Evolutionary conservation across 1,139 yeast genomes (phyloP).

Genomic region (Geotrichum restrictum): DNA sequence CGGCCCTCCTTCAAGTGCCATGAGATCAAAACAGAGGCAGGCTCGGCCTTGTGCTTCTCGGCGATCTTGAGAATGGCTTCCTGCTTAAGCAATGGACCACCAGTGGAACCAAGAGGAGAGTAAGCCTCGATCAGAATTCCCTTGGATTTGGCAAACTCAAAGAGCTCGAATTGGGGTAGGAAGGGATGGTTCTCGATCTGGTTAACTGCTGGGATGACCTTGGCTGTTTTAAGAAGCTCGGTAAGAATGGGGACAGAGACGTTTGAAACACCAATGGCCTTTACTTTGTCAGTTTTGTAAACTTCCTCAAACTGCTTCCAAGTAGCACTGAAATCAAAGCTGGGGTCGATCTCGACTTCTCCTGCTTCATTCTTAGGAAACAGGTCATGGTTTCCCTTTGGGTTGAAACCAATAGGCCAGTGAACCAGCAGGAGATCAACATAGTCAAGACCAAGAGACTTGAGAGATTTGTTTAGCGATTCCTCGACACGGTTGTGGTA

Average conservation of each 20-base stretch:
- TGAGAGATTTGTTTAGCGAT: conserved; percentile 60
- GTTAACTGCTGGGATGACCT: conserved; percentile 61
- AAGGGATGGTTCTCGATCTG: conserved; percentile 76
- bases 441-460: conserved; percentile 68
- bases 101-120: conserved; percentile 72
- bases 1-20: conserved; percentile 72
- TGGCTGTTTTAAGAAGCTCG: conserved; percentile 51
- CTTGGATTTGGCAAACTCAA: conserved; percentile 51
- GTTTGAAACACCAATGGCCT: conserved; percentile 78
- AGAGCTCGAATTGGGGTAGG: conserved; percentile 64
- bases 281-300: conserved; percentile 53
- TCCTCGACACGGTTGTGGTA: conserved; percentile 58
- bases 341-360: conserved; percentile 43
- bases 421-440: conserved; percentile 81
- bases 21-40: conserved; percentile 62
- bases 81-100: conserved; percentile 59
- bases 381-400: conserved; percentile 42
- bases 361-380: conserved; percentile 47
- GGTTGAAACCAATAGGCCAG: conserved; percentile 69
- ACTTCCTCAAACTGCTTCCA: conserved; percentile 67
- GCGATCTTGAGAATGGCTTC: conserved; percentile 51
- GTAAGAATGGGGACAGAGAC: conserved; percentile 55
- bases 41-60: conserved; percentile 49
- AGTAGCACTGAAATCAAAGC: conserved; percentile 60
- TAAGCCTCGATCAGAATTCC: conserved; percentile 67